Evolutionary conservation across 1,139 yeast genomes (phyloP).

Genomic region (Yamadazyma atmosphaerica): DNA sequence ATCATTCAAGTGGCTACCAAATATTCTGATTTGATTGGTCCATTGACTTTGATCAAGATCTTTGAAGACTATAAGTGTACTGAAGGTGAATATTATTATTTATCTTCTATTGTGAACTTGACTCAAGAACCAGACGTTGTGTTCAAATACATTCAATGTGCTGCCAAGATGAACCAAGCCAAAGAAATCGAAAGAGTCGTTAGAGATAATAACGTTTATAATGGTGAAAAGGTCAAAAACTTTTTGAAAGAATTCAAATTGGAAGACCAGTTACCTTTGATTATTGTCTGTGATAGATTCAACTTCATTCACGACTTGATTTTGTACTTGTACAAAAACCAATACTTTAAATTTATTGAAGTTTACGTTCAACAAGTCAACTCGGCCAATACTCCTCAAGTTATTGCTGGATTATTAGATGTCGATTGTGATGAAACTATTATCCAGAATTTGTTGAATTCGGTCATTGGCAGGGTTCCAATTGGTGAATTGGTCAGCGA

Average conservation of each 20-base stretch:
- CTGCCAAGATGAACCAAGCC: conserved; percentile 85
- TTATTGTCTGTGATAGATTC: conserved; percentile 93
- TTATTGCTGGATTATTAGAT: conserved; percentile 91
- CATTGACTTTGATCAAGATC: conserved; percentile 77
- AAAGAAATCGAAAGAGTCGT: conserved; percentile 96
- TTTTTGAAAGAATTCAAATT: conserved; percentile 91
- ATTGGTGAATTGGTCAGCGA: conserved; percentile 85
- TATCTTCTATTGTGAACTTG: conserved; percentile 89
- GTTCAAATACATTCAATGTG: conserved; percentile 92
- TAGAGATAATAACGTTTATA: conserved; percentile 89
- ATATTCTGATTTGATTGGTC: conserved; percentile 91
- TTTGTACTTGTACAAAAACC: conserved; percentile 89
- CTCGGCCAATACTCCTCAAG: conserved; percentile 94
- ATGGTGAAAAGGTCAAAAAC: conserved; percentile 96
- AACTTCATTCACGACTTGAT: conserved; percentile 91
- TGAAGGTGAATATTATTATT: conserved; percentile 92
- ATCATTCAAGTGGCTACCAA: conserved; percentile 97
- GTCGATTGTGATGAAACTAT: conserved; percentile 95
- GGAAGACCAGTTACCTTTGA: conserved; percentile 94
- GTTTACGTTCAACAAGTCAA: conserved; percentile 97
- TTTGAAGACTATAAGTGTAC: conserved; percentile 91
- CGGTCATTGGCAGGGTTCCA: conserved; percentile 95
- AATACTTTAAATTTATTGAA: conserved; percentile 93
- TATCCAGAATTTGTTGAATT: conserved; percentile 75
- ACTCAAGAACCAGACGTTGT: conserved; percentile 95